Percentiles rank a stretch among this genome's conserved stretches.
phyloP scores from a whole-genome alignment of 1,284 basidiomycete species.

The Naganishia cerealis region DNA sequence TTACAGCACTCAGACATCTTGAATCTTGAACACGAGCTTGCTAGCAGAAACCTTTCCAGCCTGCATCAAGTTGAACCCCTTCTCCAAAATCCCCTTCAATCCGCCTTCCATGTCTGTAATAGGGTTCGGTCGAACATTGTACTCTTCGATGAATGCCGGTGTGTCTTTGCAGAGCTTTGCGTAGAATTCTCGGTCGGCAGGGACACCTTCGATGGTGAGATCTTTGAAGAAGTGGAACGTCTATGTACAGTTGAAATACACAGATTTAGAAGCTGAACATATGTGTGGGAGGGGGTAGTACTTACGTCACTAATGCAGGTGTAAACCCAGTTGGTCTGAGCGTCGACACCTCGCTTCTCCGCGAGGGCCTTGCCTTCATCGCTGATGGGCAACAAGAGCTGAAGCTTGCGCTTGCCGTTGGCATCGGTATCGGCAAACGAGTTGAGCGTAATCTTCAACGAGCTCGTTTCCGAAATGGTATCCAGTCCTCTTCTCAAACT shows the following conservation, averaged over 20 bases:
- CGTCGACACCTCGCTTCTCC: slow-evolving; percentile 36
- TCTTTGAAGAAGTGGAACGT: slow-evolving; percentile 42
- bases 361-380: slow-evolving; percentile 36
- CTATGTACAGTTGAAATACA: slow-evolving; percentile 17
- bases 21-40: slow-evolving; percentile 42
- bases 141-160: slow-evolving; percentile 39
- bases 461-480: slow-evolving; percentile 42
- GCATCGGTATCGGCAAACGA: slow-evolving; percentile 39
- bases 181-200: slow-evolving; percentile 39
- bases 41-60: slow-evolving; percentile 39
- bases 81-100: slow-evolving; percentile 38
- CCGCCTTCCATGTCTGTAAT: slow-evolving; percentile 35
- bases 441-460: slow-evolving; percentile 39
- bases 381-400: slow-evolving; percentile 39
- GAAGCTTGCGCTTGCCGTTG: slow-evolving; percentile 39
- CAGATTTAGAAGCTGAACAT: not conserved
- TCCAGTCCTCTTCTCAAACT: slow-evolving; percentile 44
- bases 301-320: slow-evolving; percentile 40
- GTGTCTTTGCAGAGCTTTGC: slow-evolving; percentile 37
- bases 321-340: slow-evolving; percentile 43
- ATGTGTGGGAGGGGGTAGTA: not conserved
- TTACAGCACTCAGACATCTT: not conserved
- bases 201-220: slow-evolving; percentile 36
- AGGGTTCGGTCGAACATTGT: slow-evolving; percentile 42
- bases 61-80: slow-evolving; percentile 39